These are phyloP conservation scores for Thinopyrum elongatum DNA, from an alignment of 176 grass and related monocot genomes.

Conservation along the genomic window DNA sequence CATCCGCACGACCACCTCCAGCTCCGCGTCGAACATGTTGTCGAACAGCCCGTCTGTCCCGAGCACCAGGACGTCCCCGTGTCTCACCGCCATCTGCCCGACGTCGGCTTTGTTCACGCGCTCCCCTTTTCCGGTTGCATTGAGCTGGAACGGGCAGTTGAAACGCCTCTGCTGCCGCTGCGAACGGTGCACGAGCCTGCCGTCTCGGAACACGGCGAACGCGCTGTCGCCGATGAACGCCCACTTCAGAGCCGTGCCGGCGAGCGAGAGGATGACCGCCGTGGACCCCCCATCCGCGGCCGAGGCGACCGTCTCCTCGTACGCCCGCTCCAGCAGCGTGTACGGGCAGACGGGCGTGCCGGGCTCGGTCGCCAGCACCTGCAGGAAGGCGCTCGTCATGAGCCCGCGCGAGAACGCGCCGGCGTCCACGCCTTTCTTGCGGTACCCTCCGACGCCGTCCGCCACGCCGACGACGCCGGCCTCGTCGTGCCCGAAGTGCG, in stretches of 20 bases:
- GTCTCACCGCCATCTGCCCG: not conserved
- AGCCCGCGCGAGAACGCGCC: conserved; percentile 27
- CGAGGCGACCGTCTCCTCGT: not conserved
- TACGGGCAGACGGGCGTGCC: conserved; percentile 13
- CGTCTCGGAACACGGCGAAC: conserved; percentile 9
- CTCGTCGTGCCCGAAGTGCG: conserved; percentile 25
- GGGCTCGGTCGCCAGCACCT: not conserved
- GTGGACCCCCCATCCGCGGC: not conserved
- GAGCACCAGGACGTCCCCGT: conserved; percentile 31
- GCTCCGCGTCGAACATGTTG: conserved; percentile 23
- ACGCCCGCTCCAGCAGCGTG: conserved; percentile 16
- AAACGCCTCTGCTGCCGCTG: not conserved
- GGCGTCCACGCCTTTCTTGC: not conserved
- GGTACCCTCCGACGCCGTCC: conserved; percentile 36
- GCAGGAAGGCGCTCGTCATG: conserved; percentile 4
- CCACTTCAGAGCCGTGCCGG: conserved; percentile 1
- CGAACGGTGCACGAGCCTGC: not conserved
- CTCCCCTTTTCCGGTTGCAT: not conserved
- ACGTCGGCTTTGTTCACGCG: not conserved
- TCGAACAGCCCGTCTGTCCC: conserved; percentile 41
- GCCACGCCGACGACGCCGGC: conserved; percentile 28
- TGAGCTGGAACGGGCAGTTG: conserved; percentile 28
- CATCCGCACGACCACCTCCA: not conserved
- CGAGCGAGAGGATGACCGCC: conserved; percentile 18
- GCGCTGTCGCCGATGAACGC: conserved; percentile 28